Base-by-base conservation (phyloP, 768 basidiomycete genomes). In the Fomitopsis serialis region DNA sequence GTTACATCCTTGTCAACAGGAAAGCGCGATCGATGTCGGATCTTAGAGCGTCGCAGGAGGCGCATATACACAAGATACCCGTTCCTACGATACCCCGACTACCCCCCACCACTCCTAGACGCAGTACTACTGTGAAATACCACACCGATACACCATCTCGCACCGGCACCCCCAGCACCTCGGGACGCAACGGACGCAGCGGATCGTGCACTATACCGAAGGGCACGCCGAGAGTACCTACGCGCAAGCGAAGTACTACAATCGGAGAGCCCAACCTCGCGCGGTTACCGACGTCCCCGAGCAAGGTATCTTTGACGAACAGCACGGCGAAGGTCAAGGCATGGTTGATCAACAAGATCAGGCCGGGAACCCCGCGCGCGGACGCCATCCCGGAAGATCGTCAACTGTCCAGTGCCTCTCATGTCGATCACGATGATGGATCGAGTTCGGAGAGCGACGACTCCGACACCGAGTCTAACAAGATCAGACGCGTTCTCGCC, bases 261-360 rank as follows among this genome's bases (percentile, higher is more conserved):
- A 23, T 51, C 23, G n/a, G 45, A 36, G 54, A 57, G 32, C 53
- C 43, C 37, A 56, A 51, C 32, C 56, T 53, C 27, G 49, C 37
- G 37, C 52, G 37, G 23, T 61, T 49, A 43, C 50, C 55, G 11
- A 51, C 37, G 23, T 57, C 54, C 35, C 45, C 5, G 21, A 54
- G 51, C 43, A 62, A 64, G 36, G 60, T 60, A 2, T 36, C 55
- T 2, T 56, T 59, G 48, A 64, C 63, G 19, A 63, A 70, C 15
- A 74, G 76, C 13, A 69, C 78, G 4, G 74, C 77, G 44, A 79
- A 74, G 57, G 63, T 87, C 43, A 84, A 80, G 58, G 74, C 78
- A 4, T 87, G 86, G 86, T 67, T 83, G 61, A 81, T 76, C 68
- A 80, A 78, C 57, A 84, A 84, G 56, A 72, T 85, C 25, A 58